phyloP scores from a whole-genome alignment of 2,329 filamentous ascomycete genomes.

The Fusarium oxysporum region DNA sequence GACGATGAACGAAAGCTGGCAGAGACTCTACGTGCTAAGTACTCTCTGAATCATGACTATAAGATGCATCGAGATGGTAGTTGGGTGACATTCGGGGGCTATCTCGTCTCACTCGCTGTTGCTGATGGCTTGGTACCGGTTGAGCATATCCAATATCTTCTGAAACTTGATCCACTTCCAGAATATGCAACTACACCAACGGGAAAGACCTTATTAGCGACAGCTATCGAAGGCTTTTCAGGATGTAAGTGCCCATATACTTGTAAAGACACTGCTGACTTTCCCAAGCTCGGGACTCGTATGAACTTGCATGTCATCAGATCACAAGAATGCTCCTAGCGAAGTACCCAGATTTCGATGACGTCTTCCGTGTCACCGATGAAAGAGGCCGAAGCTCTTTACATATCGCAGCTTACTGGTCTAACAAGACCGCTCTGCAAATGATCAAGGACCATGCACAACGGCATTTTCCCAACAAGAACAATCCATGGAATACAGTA shows the following conservation, averaged over 20 bases:
- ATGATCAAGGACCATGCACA: not conserved
- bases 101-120: not conserved
- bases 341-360: not conserved
- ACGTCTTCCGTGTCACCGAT: fast-evolving
- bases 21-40: fast-evolving
- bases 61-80: not conserved
- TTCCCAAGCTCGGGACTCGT: not conserved
- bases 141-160: not conserved
- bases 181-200: fast-evolving
- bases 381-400: not conserved
- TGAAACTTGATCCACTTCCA: not conserved
- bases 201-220: not conserved
- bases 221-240: not conserved
- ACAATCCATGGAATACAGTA: not conserved
- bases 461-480: fast-evolving
- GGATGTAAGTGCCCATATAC: not conserved
- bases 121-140: not conserved
- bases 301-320: not conserved
- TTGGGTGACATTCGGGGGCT: not conserved
- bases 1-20: not conserved
- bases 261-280: fast-evolving
- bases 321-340: not conserved
- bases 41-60: not conserved
- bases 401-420: not conserved
- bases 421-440: not conserved